Base-by-base conservation (phyloP, 371 early-diverging fungal genomes). In the Nematocida sp. region DNA sequence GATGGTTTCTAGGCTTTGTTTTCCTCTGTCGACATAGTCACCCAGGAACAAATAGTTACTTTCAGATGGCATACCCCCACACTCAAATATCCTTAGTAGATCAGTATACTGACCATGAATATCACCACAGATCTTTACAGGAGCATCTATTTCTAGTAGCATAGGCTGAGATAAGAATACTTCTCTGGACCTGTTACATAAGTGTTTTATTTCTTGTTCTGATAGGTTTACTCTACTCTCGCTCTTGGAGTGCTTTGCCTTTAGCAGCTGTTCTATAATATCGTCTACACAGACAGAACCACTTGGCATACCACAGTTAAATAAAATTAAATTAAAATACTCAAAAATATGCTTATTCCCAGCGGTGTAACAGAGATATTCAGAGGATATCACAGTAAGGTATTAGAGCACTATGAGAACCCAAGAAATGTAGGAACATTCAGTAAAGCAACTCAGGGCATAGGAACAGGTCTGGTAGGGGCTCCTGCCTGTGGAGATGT, bases 401-500 rank as follows among this genome's bases (percentile, higher is more conserved):
- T 90, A 21, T 87, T 92, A 77, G 93, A 93, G 80, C 93, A 93
- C 82, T 93, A 92, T 81, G 90, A 90, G 80, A 87, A 87, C 63
- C 96, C 96, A 40, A 87, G 95, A 81, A 96, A 96, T 79, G 92
- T 96, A 54, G 96, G 96, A 27, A 91, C 95, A 11, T 84, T 95
- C 65, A 86, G 86, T 77, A 92, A 92, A 82, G 84, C 82, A 31
- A 89, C 89, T 76, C 85, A 86, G 15, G 85, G 88, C 77, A 91
- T 96, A 31, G 96, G 96, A 31, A 96, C 96, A 21, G 96, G 96
- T 19, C 86, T 96, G 21, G 96, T 96, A 11, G 96, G 96, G 15
- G 96, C 96, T 0, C 96, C 96, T 32, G 96, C 96, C 9, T 96
- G 96, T 84, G 96, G 96, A 65, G 96, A 96, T 85, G 96, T 96